These are phyloP conservation scores for Erodium chrysanthum DNA, from an alignment of 441 rosid genomes.

Conservation along the genomic window DNA sequence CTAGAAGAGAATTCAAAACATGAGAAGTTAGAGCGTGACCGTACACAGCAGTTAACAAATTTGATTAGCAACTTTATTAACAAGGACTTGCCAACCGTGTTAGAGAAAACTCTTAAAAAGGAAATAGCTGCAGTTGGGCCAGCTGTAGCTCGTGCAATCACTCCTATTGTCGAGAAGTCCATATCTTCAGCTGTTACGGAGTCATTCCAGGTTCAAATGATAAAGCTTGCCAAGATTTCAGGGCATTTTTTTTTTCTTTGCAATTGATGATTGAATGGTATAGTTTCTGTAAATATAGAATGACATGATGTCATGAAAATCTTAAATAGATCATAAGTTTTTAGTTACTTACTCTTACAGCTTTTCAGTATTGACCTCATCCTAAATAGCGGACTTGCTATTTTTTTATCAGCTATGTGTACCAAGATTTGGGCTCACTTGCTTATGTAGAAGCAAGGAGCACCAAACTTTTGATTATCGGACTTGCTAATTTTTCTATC, in stretches of 20 bases:
- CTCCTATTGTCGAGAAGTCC: conserved; percentile 35
- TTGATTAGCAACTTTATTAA: conserved; percentile 31
- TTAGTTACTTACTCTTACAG: conserved; percentile 7
- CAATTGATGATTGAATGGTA: neutral
- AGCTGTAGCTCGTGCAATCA: conserved; percentile 32
- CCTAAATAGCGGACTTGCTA: neutral
- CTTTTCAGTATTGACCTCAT: neutral
- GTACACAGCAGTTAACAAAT: conserved; percentile 30
- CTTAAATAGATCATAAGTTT: neutral
- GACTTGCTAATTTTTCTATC: too few species aligned
- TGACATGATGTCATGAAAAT: neutral
- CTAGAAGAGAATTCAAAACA: conserved; percentile 40
- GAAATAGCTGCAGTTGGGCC: conserved; percentile 35
- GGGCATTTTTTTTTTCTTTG: conserved; percentile 7
- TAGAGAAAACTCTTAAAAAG: conserved; percentile 40
- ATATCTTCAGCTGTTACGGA: conserved; percentile 31
- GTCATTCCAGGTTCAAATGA: conserved; percentile 37
- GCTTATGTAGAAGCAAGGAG: too few species aligned
- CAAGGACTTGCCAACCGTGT: conserved; percentile 32
- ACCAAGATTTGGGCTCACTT: too few species aligned
- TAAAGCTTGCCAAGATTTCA: conserved; percentile 12
- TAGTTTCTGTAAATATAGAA: neutral
- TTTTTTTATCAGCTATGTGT: too few species aligned
- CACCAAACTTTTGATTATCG: too few species aligned
- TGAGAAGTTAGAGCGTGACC: conserved; percentile 41